A percentile compares a stretch with the other conserved stretches of the same genome.
Evolutionary conservation across 257 asterid genomes (phyloP).

Genomic region (Eucommia ulmoides): DNA sequence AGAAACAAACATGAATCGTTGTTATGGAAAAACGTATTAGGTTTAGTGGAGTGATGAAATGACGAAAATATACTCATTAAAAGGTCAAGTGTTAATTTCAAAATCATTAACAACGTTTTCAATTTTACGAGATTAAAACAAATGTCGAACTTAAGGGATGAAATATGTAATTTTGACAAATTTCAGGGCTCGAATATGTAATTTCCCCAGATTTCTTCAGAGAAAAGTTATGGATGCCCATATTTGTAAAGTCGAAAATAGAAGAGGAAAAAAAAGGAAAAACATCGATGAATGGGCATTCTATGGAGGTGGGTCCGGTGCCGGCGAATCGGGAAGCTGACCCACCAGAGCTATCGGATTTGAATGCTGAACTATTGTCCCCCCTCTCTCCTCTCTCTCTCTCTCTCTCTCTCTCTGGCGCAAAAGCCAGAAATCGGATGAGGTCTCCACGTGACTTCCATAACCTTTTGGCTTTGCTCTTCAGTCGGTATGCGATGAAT

Average conservation of each 20-base stretch:
- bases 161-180: too few relatives aligned
- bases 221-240: neutral
- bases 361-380: neutral
- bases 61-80: too few relatives aligned
- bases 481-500: conserved; percentile 14
- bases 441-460: conserved; percentile 26
- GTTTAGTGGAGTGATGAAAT: too few relatives aligned
- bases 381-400: neutral
- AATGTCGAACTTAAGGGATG: too few relatives aligned
- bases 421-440: conserved; percentile 6
- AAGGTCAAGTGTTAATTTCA: too few relatives aligned
- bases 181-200: too few relatives aligned
- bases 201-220: neutral
- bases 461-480: conserved; percentile 18
- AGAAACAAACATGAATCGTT: neutral
- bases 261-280: neutral
- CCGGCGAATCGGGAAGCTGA: conserved; percentile 1
- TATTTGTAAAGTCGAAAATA: neutral
- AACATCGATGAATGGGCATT: neutral
- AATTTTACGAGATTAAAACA: too few relatives aligned
- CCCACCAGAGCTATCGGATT: neutral
- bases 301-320: neutral
- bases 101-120: too few relatives aligned
- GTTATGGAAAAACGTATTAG: too few relatives aligned
- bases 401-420: conserved; percentile 2